Conservation (phyloP, 1,284 basidiomycete species). For the Puccinia polysora region DNA sequence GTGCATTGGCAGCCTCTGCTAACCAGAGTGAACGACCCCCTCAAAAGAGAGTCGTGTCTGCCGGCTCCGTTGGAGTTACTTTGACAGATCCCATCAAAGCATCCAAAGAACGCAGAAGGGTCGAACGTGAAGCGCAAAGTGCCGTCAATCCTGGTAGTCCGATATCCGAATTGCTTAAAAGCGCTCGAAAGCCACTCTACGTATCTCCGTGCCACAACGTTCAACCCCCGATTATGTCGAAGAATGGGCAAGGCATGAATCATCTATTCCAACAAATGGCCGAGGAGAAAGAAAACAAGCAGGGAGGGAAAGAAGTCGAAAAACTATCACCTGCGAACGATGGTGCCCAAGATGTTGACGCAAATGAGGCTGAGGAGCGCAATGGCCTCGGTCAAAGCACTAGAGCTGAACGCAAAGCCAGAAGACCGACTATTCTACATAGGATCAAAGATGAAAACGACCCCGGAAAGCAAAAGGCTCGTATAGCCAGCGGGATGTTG, state of each 20-base stretch:
- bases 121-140: slow-evolving; percentile 87
- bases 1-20: slow-evolving; percentile 33
- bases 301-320: slow-evolving; percentile 36
- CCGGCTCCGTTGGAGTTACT: slow-evolving; percentile 25
- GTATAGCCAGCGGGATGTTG: slow-evolving; percentile 42
- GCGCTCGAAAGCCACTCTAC: slow-evolving; percentile 79
- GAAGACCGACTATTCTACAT: slow-evolving; percentile 13
- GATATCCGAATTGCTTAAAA: slow-evolving; percentile 79
- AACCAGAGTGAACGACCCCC: slow-evolving; percentile 17
- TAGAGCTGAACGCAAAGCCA: slow-evolving; percentile 41
- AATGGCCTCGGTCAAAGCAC: slow-evolving; percentile 41
- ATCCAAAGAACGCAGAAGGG: slow-evolving; percentile 35
- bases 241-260: slow-evolving; percentile 33
- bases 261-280: slow-evolving; percentile 45
- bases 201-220: slow-evolving; percentile 57
- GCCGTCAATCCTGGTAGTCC: slow-evolving; percentile 92
- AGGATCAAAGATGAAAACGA: slow-evolving; percentile 39
- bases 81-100: slow-evolving; percentile 35
- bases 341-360: slow-evolving; percentile 43
- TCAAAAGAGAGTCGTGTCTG: slow-evolving; percentile 32
- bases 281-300: slow-evolving; percentile 47
- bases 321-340: slow-evolving; percentile 16
- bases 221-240: slow-evolving; percentile 33
- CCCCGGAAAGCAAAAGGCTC: slow-evolving; percentile 39
- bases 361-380: background rate